Conservation (phyloP, 352 stramenopile genomes). For the Phytophthora cryptogea region DNA sequence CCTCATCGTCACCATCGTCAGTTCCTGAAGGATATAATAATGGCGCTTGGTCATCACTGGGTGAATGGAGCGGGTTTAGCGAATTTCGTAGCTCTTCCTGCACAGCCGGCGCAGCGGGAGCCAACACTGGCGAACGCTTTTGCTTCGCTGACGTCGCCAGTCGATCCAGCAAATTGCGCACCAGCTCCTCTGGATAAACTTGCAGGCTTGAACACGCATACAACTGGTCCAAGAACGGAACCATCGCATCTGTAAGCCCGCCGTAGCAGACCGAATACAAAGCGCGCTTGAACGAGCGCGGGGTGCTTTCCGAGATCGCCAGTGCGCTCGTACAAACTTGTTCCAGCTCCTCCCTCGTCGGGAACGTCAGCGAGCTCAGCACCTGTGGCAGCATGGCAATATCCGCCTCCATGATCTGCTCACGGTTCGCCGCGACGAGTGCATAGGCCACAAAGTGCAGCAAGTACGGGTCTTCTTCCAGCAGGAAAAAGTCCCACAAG, state of each 20-base stretch:
- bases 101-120: slow-evolving; percentile 1
- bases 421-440: slow-evolving; percentile 64
- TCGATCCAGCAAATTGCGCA: slow-evolving; percentile 74
- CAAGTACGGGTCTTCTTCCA: slow-evolving; percentile 88
- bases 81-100: slow-evolving; percentile 21
- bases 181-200: slow-evolving; percentile 83
- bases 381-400: slow-evolving; percentile 83
- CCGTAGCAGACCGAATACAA: slow-evolving; percentile 86
- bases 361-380: slow-evolving; percentile 75
- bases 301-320: slow-evolving; percentile 64
- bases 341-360: slow-evolving; percentile 57
- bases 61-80: slow-evolving; percentile 47
- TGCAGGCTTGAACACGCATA: slow-evolving; percentile 77
- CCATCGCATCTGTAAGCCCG: slow-evolving; percentile 65
- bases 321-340: slow-evolving; percentile 58
- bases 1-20: slow-evolving; percentile 29
- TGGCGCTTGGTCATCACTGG: slow-evolving; percentile 5
- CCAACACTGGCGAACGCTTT: slow-evolving; percentile 16
- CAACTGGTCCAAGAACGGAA: slow-evolving; percentile 73
- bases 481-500: slow-evolving; percentile 92
- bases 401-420: slow-evolving; percentile 66
- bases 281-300: slow-evolving; percentile 78
- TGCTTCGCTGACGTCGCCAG: slow-evolving; percentile 35
- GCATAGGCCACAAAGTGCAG: slow-evolving; percentile 91
- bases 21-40: slow-evolving; percentile 20